These are phyloP conservation scores for Rubia peregrina DNA, from an alignment of 305 asterid species.

Conservation along the genomic window DNA sequence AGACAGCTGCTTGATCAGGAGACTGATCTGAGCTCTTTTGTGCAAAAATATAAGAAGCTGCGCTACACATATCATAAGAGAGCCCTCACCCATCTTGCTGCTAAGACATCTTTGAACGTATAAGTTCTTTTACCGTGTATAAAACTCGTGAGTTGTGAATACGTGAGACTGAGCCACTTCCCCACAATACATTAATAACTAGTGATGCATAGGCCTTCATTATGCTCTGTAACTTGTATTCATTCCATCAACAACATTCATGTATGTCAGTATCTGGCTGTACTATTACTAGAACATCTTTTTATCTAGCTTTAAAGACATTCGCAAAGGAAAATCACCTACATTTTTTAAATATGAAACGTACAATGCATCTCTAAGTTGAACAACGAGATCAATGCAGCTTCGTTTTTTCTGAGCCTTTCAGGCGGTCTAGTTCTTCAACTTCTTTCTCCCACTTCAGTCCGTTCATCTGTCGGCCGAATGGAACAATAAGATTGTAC, in stretches of 20 bases:
- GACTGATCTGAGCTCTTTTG: conserved; percentile 59
- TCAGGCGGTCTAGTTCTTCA: conserved; percentile 51
- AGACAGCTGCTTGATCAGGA: conserved; percentile 71
- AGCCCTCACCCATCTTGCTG: conserved; percentile 78
- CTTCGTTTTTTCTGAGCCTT: conserved; percentile 28
- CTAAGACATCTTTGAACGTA: conserved; percentile 51
- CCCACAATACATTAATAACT: background rate
- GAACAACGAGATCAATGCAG: background rate
- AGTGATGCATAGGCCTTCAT: background rate
- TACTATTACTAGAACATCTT: background rate
- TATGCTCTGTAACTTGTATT: background rate
- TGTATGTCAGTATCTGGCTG: conserved; percentile 1
- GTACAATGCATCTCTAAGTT: background rate
- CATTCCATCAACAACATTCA: background rate
- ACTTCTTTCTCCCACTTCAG: conserved; percentile 83
- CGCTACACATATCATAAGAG: conserved; percentile 61
- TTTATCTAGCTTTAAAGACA: background rate
- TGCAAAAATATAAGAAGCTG: conserved; percentile 78
- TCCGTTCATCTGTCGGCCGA: conserved; percentile 81
- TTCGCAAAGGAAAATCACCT: background rate
- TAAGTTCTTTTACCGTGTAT: conserved; percentile 18
- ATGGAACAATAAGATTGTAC: conserved; percentile 80
- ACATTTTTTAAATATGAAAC: background rate
- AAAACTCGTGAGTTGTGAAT: background rate
- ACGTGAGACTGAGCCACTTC: background rate